Evolutionary conservation across 768 basidiomycete species (phyloP).

Genomic region (Boletus speciosus): DNA sequence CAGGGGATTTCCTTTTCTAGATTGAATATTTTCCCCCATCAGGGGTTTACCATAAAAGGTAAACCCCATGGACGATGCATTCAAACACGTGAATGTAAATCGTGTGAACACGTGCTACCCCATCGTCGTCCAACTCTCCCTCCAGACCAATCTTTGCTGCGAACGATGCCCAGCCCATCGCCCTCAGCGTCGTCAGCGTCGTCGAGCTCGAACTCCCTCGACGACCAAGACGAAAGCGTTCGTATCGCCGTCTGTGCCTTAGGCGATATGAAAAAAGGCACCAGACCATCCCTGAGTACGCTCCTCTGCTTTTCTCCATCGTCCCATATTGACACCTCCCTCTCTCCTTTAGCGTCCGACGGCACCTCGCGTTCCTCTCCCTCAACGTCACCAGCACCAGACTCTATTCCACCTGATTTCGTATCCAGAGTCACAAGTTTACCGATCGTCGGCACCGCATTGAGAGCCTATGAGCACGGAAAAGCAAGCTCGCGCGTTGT

Average conservation of each 20-base stretch:
- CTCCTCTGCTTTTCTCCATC: conserved; percentile 1
- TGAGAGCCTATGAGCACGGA: conserved; percentile 75
- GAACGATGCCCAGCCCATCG: conserved; percentile 15
- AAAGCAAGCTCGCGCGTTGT: conserved; percentile 84
- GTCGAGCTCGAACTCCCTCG: conserved; percentile 27
- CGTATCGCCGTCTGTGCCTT: conserved; percentile 75
- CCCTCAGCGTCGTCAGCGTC: conserved; percentile 13
- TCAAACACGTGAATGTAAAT: conserved; percentile 25
- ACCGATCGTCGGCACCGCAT: conserved; percentile 69
- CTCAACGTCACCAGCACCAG: conserved; percentile 9
- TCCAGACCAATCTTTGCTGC: neutral
- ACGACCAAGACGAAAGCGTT: conserved; percentile 69
- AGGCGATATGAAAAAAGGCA: conserved; percentile 69
- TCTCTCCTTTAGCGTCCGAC: conserved; percentile 3
- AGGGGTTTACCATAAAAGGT: conserved; percentile 9
- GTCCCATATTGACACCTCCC: neutral
- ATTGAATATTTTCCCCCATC: neutral
- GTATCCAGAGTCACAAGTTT: conserved; percentile 61
- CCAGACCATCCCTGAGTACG: conserved; percentile 14
- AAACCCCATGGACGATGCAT: neutral
- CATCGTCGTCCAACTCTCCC: neutral
- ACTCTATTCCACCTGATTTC: conserved; percentile 28
- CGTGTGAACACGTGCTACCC: conserved; percentile 6
- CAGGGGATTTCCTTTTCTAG: conserved; percentile 12
- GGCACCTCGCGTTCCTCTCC: conserved; percentile 14